Evolutionary conservation across 371 early-diverging fungal genomes (phyloP), one percentile per base, ranked within the genome.

Genomic region (Apophysomyces trapeziformis): DNA sequence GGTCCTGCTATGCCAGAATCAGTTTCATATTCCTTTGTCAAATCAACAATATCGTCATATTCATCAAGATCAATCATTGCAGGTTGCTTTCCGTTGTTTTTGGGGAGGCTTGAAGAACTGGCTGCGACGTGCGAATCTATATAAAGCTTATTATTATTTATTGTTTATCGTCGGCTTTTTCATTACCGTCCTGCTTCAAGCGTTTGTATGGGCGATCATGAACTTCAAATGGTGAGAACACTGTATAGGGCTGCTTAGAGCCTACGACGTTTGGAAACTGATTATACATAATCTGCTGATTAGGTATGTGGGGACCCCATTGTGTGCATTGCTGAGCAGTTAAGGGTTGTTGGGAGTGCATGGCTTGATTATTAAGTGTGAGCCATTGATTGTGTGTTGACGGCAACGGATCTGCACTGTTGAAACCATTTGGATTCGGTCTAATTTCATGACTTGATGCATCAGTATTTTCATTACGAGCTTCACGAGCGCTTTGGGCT

Each of bases 31-130:
- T 44, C 35, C 14, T 11, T 1, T 46, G 70, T 70, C 14, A 70
- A 46, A 36, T 70, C 70, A 54, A 70, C 56, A 9, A 65, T n/a
- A 37, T 66, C 62, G 46, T 61, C 61, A 18, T 68, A 62, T 35
- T 57, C 57, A 9, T 56, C 58, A 41, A 65, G 39, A 6, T 43
- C 21, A 5, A 43, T 16, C 41, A 36, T 38, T 21, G 21, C 54
- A 26, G 54, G 54, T 21, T 50, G 54, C 21, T 50, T 50, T 21
- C 54, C 54, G 11, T 50, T 46, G 32, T 32, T 56, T 6, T 35
- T 16, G 21, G 41, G 41, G 41, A 41, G 41, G 41, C 1, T 18
- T 11, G 26, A 8, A 32, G 43, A 16, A 9, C 61, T 18, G 5
- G 61, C 38, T 26, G 61, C 8, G 11, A 14, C 7, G 63, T 36